Evolutionary conservation across 148 eudicot species (phyloP), one percentile per base, ranked within the genome.

Genomic region (Camellia japonica): DNA sequence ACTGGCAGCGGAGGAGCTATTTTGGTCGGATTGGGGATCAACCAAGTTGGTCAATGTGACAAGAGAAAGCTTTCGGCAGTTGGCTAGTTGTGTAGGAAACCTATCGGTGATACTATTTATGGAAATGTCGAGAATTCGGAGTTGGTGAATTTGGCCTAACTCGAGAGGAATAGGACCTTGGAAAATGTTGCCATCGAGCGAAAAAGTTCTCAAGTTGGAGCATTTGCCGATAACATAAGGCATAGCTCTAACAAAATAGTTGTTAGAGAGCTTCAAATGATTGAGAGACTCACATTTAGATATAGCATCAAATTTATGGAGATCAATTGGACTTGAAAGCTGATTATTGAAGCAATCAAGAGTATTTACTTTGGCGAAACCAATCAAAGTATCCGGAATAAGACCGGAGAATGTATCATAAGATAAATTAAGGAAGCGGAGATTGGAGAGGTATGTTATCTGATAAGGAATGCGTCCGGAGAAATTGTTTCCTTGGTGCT

Each of bases 101-200:
- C 60, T 74, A 20, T 80, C 89, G 10, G 85, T 82, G 5, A 90
- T 85, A 82, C 93, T 89, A 79, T 90, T 90, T 73, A 90, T 84
- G 13, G 93, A 90, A 78, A 90, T 85, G 86, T 90, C 93, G 56
- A 90, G 80, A 68, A 90, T 80, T 60, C 85, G 77, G 55, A 90
- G 91, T 52, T 82, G 79, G 1, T 83, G 69, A 46, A 90, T 30
- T 14, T 20, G 60, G 16, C 93, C 90, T 58, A 90, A 75, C 78
- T 87, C 83, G 18, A 56, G 61, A 15, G 93, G 90, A 38, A 90
- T 87, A 41, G 80, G 71, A 52, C 90, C 91, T 79, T 87, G 82
- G 62, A 89, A 68, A 5, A 86, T 83, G 68, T 90, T 90, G 8
- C 91, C 89, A 76, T 88, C 90, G 20, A 90, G 81, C 79, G 87